Percentiles rank a stretch among this genome's conserved stretches.
Conservation (phyloP, 2,329 filamentous ascomycete genomes). For the Juglanconis juglandina region DNA sequence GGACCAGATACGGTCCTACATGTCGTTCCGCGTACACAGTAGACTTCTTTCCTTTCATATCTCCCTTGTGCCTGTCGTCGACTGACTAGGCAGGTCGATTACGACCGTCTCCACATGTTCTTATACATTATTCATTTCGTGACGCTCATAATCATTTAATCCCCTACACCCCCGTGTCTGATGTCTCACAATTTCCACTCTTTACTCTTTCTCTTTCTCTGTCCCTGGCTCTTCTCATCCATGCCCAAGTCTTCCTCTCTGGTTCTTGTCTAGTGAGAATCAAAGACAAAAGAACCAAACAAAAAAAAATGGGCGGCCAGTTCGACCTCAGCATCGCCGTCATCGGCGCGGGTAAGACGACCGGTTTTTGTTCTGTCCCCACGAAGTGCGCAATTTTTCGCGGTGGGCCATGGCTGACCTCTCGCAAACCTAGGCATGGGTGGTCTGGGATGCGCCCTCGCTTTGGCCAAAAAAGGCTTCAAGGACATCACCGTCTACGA, state of each 20-base stretch:
- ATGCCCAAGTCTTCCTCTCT: no score
- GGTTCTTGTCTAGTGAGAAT: no score
- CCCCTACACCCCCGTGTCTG: no score
- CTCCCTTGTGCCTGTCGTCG: not conserved
- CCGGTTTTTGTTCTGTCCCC: no score
- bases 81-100: not conserved
- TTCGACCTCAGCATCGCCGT: slow-evolving; percentile 30
- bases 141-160: no score
- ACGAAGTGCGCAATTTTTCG: not conserved
- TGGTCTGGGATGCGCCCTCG: slow-evolving; percentile 67
- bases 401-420: not conserved
- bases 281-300: not conserved
- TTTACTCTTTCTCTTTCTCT: no score
- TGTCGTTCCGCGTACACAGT: no score
- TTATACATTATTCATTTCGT: no score
- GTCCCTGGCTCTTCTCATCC: no score
- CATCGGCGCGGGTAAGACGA: slow-evolving; percentile 28
- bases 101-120: not conserved
- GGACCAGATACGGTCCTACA: no score
- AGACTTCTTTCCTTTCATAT: no score
- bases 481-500: slow-evolving; percentile 71
- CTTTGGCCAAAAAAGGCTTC: slow-evolving; percentile 74
- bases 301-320: slow-evolving; percentile 1
- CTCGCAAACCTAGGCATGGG: slow-evolving; percentile 62
- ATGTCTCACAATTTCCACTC: no score